These are phyloP conservation scores for Primulina tabacum DNA, from an alignment of 257 asterid genomes.

Conservation along the genomic window DNA sequence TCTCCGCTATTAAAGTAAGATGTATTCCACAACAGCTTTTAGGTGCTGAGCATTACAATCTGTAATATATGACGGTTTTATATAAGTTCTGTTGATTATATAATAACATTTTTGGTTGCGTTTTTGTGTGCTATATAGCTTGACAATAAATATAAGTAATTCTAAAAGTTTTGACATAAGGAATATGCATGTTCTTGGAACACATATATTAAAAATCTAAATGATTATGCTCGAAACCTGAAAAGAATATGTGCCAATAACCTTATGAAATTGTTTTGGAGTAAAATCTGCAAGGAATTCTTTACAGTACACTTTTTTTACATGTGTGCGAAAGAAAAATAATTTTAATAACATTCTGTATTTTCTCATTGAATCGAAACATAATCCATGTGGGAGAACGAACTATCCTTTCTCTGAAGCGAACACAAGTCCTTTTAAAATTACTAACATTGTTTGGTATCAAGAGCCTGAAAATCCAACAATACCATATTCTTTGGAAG, in stretches of 20 bases:
- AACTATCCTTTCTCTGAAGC: neutral
- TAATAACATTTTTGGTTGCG: too few relatives aligned
- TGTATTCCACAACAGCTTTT: constrained; percentile 5
- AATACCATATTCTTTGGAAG: neutral
- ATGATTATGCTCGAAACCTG: neutral
- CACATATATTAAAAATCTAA: neutral
- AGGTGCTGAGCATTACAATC: neutral
- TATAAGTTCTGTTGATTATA: too few relatives aligned
- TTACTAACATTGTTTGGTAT: neutral
- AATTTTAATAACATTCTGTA: too few relatives aligned
- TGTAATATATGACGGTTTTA: too few relatives aligned
- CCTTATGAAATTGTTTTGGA: neutral
- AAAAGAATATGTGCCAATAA: neutral
- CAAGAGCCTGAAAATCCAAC: neutral
- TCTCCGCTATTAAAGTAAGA: constrained; percentile 96
- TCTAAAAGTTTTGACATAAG: neutral
- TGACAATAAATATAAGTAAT: too few relatives aligned
- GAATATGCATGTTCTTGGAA: neutral
- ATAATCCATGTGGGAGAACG: neutral
- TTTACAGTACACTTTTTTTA: neutral
- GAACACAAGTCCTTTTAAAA: too few relatives aligned
- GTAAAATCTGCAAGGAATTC: neutral
- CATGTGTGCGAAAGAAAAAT: too few relatives aligned
- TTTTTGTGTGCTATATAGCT: too few relatives aligned
- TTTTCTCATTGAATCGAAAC: too few relatives aligned